Evolutionary conservation across 2,329 filamentous ascomycete species (phyloP), one percentile per base, ranked within the genome.

Genomic region (Trichothecium roseum): DNA sequence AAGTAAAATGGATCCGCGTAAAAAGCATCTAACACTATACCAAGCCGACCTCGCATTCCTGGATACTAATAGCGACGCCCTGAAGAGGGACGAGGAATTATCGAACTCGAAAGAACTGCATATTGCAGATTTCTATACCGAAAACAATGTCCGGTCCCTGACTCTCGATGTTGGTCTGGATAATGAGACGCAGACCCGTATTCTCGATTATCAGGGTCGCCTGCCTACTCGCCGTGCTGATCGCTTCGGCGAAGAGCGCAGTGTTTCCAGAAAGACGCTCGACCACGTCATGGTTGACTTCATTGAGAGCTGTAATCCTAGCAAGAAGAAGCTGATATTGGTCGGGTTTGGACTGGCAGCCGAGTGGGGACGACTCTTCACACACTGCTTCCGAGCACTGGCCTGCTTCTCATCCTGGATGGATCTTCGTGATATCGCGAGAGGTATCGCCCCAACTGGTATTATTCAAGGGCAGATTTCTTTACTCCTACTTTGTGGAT

Each of bases 1-100:
- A 29, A 39, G 38, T 28, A 29, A 37, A 30, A 27, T 18, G 24
- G 42, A n/a, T n/a, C n/a, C n/a, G n/a, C n/a, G n/a, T n/a, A n/a
- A n/a, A n/a, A n/a, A n/a, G n/a, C n/a, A 40, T 17, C 43, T 37
- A 8, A 14, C 43, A 12, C 40, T 46, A 26, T 34, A 40, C 17
- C 43, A 46, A 20, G 43, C 45, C 13, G 40, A 37, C 6, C 15
- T 46, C 1, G 40, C 42, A 8, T 43, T 41, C 32, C 18, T 38
- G 4, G 24, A 20, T 15, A 34, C 20, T 12, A 34, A n/a, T n/a
- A n/a, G n/a, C n/a, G n/a, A n/a, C n/a, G n/a, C n/a, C n/a, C n/a
- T n/a, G n/a, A n/a, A n/a, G n/a, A n/a, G n/a, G n/a, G n/a, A n/a
- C n/a, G n/a, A n/a, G n/a, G 30, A 30, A 24, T 12, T 28, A 33